phyloP scores from a whole-genome alignment of 768 basidiomycete species.

The Calvatia gigantea region DNA sequence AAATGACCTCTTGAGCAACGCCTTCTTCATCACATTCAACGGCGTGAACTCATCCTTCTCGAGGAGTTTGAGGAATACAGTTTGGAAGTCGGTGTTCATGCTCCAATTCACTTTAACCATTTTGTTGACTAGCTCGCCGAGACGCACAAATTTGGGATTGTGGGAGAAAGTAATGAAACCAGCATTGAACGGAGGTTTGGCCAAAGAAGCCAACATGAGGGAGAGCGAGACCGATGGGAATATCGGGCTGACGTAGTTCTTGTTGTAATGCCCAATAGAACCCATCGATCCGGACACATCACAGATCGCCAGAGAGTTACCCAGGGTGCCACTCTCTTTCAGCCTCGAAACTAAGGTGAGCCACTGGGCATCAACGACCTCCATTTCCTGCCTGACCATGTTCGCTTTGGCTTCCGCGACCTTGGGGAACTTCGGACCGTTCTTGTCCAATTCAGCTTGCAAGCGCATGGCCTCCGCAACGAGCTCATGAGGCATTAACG shows the following conservation, averaged over 20 bases:
- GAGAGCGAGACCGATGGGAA: slow-evolving; percentile 63
- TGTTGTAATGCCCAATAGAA: slow-evolving; percentile 10
- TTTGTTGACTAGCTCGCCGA: slow-evolving; percentile 36
- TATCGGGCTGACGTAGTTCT: slow-evolving; percentile 39
- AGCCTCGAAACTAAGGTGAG: slow-evolving; percentile 50
- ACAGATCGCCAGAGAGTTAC: slow-evolving; percentile 63
- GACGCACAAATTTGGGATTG: slow-evolving; percentile 41
- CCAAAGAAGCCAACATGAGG: slow-evolving; percentile 57
- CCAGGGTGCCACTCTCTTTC: slow-evolving; percentile 46
- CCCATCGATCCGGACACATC: slow-evolving; percentile 82
- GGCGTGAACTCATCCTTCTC: slow-evolving; percentile 34
- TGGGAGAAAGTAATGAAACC: slow-evolving; percentile 68
- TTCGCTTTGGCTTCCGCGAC: slow-evolving; percentile 24
- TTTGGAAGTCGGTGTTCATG: slow-evolving; percentile 59
- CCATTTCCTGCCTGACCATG: slow-evolving; percentile 28
- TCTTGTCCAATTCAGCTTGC: background rate
- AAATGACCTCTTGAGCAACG: slow-evolving; percentile 44
- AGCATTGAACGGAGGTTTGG: slow-evolving; percentile 59
- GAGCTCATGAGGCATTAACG: slow-evolving; percentile 62
- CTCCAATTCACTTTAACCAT: slow-evolving; percentile 42
- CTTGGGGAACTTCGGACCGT: slow-evolving; percentile 18
- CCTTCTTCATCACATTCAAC: slow-evolving; percentile 40
- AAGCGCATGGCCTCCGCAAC: slow-evolving; percentile 32
- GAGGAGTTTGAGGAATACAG: slow-evolving; percentile 58
- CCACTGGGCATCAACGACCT: slow-evolving; percentile 67